A percentile compares a stretch with the other conserved stretches of the same genome.
Evolutionary conservation across 345 rosid species (phyloP).

Genomic region (Salix brachista): DNA sequence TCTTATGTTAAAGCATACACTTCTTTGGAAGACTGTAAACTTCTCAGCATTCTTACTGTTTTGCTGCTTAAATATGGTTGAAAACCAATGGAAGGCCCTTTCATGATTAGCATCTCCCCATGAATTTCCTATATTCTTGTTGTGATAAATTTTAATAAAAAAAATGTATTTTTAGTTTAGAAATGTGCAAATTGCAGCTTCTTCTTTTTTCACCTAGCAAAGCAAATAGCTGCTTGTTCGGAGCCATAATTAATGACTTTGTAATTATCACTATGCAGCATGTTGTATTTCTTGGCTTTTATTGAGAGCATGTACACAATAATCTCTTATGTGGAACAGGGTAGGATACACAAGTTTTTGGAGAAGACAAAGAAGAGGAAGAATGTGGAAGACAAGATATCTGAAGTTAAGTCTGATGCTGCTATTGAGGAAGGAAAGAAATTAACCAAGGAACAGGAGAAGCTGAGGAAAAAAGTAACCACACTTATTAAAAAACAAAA

Average conservation of each 20-base stretch:
- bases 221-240: background rate
- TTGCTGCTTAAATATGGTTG: background rate
- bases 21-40: background rate
- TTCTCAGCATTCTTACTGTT: background rate
- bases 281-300: background rate
- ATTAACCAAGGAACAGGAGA: constrained; percentile 43
- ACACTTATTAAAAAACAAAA: constrained; percentile 64
- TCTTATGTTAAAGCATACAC: background rate
- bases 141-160: background rate
- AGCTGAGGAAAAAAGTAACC: constrained; percentile 54
- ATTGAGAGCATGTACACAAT: constrained; percentile 13
- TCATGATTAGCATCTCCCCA: background rate
- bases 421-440: constrained; percentile 27
- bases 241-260: background rate
- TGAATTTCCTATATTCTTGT: background rate
- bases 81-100: background rate
- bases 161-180: background rate
- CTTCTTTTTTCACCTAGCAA: background rate
- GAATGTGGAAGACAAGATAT: constrained; percentile 22
- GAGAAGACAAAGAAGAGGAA: constrained; percentile 65
- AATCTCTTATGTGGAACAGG: constrained; percentile 40
- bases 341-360: constrained; percentile 61
- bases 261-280: background rate
- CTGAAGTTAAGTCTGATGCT: constrained; percentile 35
- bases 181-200: background rate